Evolutionary conservation across 441 rosid genomes (phyloP).

Genomic region (Biscutella laevigata): DNA sequence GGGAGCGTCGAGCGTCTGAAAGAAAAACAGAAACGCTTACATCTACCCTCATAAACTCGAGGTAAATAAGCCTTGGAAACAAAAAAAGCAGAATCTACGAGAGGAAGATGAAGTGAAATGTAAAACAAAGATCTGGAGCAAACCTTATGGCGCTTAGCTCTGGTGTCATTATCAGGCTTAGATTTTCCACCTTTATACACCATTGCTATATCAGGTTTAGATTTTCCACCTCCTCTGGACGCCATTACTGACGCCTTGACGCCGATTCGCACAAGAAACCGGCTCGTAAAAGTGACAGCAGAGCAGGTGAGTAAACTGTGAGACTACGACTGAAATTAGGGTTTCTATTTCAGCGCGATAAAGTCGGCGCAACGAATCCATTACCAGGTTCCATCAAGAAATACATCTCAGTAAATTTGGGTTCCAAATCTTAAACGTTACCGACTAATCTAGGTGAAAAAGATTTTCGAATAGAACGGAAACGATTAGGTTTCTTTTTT

Average conservation of each 20-base stretch:
- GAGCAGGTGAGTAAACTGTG: not conserved
- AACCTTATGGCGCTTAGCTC: constrained; percentile 87
- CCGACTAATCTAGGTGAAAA: not conserved
- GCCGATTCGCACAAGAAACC: not conserved
- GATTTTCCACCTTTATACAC: constrained; percentile 59
- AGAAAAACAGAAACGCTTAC: constrained; percentile 4
- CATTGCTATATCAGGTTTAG: constrained; percentile 48
- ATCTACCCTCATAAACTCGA: too few species aligned
- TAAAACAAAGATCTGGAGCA: constrained; percentile 3
- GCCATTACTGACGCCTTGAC: constrained; percentile 39
- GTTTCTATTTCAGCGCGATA: constrained; percentile 19
- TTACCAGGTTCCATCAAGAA: not conserved
- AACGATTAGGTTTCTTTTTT: not conserved
- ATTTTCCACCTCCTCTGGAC: constrained; percentile 62
- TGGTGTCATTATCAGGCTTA: constrained; percentile 67
- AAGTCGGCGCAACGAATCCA: constrained; percentile 12
- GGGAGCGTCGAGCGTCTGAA: constrained; percentile 94
- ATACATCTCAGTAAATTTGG: not conserved
- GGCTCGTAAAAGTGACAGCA: not conserved
- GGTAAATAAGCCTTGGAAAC: too few species aligned
- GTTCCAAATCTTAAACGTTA: constrained; percentile 8
- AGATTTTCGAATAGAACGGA: not conserved
- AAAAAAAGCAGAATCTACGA: not conserved
- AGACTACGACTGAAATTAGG: constrained; percentile 17
- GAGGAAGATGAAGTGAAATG: not conserved